Conservation (phyloP, 805 yeast species). For the Kodamaea kaohsiungensis region DNA sequence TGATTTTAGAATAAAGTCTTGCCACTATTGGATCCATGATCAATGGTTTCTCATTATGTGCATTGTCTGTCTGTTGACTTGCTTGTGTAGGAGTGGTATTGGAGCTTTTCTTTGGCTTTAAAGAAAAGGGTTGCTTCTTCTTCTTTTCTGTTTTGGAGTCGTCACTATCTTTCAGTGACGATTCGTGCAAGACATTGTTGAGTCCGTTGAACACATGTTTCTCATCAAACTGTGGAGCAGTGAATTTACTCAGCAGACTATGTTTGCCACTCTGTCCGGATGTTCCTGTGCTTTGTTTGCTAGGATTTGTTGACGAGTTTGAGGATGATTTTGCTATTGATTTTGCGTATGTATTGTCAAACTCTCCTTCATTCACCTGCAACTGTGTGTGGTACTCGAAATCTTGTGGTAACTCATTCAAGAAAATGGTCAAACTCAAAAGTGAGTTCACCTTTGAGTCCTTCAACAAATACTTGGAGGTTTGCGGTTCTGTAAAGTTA, state of each 20-base stretch:
- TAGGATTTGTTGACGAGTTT: not conserved
- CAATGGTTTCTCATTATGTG: conserved; percentile 5
- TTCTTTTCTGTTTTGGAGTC: not conserved
- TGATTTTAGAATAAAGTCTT: conserved; percentile 51
- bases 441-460: conserved; percentile 83
- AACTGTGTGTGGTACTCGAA: conserved; percentile 45
- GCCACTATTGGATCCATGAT: conserved; percentile 52
- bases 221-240: conserved; percentile 41
- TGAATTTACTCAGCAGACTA: not conserved
- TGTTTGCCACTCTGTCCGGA: not conserved
- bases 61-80: not conserved
- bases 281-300: not conserved
- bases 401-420: conserved; percentile 44
- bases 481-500: conserved; percentile 49
- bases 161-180: not conserved
- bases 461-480: conserved; percentile 68
- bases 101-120: not conserved
- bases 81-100: not conserved
- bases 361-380: conserved; percentile 31
- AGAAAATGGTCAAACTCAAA: conserved; percentile 57
- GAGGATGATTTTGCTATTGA: not conserved
- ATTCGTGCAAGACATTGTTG: conserved; percentile 36
- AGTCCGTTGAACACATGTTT: conserved; percentile 52
- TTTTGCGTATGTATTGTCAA: not conserved
- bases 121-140: not conserved